Evolutionary conservation across 257 asterid genomes (phyloP), one percentile per base, ranked within the genome.

Genomic region (Rehmannia glutinosa): DNA sequence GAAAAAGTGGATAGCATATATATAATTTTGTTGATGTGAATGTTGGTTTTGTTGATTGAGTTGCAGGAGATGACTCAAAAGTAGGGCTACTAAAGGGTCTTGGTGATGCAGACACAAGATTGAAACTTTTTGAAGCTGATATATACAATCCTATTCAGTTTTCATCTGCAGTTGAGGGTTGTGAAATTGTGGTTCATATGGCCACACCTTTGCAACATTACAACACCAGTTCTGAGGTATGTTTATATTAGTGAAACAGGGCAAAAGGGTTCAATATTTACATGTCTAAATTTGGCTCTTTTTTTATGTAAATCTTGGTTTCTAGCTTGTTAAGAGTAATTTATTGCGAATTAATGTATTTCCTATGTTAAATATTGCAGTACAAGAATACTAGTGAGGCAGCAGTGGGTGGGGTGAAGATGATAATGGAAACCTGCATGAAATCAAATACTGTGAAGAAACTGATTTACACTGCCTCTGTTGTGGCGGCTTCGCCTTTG

Each of bases 151-250:
- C 92, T 0, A 50, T 49, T 24, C 85, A 83, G 5, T 86, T 84
- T 65, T 82, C 62, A 53, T 3, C 51, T 0, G 96, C 95, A 0
- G 68, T 88, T 72, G 36, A 72, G 16, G 95, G 89, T 0, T 86
- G 96, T 71, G 54, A 78, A 13, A 38, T 75, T 19, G 95, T 88
- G 36, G 57, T 91, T 30, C 97, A 88, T 65, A 10, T 88, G 30
- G 97, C 89, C 9, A 86, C 95, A 2, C 97, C 96, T 23, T 4
- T 83, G 68, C 81, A 53, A 8, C 83, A 83, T 62, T 27, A 78
- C 10, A 1, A 73, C 3, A 15, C 54, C 28, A 35, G 58, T 65
- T 60, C 71, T 41, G 65, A 66, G 84, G 89, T 79, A n/a, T n/a
- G n/a, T n/a, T n/a, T n/a, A n/a, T n/a, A n/a, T n/a, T n/a, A n/a